Conservation (phyloP, 768 basidiomycete species). For the Mrakia frigida region DNA sequence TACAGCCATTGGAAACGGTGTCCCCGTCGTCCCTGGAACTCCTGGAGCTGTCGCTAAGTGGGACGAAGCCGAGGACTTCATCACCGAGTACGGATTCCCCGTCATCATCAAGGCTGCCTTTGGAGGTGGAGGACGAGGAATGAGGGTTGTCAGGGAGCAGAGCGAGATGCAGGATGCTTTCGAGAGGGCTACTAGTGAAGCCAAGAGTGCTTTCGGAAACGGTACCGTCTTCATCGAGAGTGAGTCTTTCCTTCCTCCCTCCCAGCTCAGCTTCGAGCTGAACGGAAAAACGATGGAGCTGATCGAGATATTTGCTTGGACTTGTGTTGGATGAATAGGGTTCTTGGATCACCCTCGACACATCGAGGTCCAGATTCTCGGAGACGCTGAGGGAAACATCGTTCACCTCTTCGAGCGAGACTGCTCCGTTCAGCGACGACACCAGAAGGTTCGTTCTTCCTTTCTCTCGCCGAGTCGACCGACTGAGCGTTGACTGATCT, state of each 20-base stretch:
- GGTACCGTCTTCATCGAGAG: conserved; percentile 99
- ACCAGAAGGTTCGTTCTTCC: conserved; percentile 62
- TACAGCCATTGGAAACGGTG: conserved; percentile 83
- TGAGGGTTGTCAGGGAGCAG: conserved; percentile 96
- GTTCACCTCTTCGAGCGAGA: conserved; percentile 99
- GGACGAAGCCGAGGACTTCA: conserved; percentile 76
- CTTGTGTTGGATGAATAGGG: conserved; percentile 29
- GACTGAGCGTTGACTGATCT: not conserved
- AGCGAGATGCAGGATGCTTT: conserved; percentile 84
- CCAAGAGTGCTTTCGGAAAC: conserved; percentile 93
- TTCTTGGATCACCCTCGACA: conserved; percentile 87
- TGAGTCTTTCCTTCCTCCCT: conserved; percentile 32
- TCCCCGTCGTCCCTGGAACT: conserved; percentile 96
- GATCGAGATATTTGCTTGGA: not conserved
- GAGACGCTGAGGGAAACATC: conserved; percentile 84
- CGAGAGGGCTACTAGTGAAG: conserved; percentile 87
- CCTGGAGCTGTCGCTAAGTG: conserved; percentile 84
- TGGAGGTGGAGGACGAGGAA: conserved; percentile 97
- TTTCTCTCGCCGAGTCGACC: not conserved
- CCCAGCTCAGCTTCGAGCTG: not conserved
- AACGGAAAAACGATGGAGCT: not conserved
- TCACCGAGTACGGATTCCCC: conserved; percentile 94
- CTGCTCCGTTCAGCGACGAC: conserved; percentile 94
- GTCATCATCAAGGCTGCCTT: conserved; percentile 99
- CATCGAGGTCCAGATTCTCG: conserved; percentile 94